Conservation (phyloP, 108 stramenopile genomes). For the Skeletonema costatum region DNA sequence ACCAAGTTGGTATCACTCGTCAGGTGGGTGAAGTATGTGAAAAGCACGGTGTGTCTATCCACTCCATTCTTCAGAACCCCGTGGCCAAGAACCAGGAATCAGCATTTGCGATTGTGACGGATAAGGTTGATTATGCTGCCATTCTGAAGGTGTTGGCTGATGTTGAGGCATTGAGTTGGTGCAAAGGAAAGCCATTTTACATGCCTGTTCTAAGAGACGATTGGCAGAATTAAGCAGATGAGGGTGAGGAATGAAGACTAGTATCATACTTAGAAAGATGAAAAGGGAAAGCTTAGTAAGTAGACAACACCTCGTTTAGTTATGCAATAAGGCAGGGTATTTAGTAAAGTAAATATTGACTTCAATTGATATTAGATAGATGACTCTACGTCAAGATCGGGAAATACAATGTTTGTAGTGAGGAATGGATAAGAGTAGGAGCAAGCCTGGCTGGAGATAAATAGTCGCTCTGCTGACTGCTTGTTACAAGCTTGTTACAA, state of each 20-base stretch:
- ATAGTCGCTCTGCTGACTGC: no score
- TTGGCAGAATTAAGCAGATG: constrained; percentile 52
- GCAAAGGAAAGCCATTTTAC: constrained; percentile 78
- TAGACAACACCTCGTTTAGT: background rate
- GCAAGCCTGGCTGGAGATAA: no score
- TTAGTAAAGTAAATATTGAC: background rate
- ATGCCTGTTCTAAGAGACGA: constrained; percentile 85
- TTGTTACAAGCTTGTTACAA: no score
- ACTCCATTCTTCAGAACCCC: constrained; percentile 89
- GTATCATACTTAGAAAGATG: background rate
- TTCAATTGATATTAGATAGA: background rate
- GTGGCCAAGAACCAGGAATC: constrained; percentile 69
- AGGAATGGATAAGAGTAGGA: no score
- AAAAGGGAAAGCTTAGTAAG: background rate
- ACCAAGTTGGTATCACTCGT: constrained; percentile 79
- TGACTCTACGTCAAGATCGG: no score
- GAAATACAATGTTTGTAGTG: no score
- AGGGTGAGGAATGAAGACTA: background rate
- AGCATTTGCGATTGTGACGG: constrained; percentile 86
- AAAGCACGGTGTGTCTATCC: constrained; percentile 81
- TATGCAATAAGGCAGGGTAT: background rate
- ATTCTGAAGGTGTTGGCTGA: constrained; percentile 74
- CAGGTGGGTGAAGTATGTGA: constrained; percentile 87
- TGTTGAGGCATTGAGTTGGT: constrained; percentile 82
- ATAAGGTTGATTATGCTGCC: constrained; percentile 68